Percentiles rank a stretch among this genome's conserved stretches.
These are phyloP conservation scores for Tephrocybe sp. DNA, from an alignment of 768 basidiomycete species.

Conservation along the genomic window DNA sequence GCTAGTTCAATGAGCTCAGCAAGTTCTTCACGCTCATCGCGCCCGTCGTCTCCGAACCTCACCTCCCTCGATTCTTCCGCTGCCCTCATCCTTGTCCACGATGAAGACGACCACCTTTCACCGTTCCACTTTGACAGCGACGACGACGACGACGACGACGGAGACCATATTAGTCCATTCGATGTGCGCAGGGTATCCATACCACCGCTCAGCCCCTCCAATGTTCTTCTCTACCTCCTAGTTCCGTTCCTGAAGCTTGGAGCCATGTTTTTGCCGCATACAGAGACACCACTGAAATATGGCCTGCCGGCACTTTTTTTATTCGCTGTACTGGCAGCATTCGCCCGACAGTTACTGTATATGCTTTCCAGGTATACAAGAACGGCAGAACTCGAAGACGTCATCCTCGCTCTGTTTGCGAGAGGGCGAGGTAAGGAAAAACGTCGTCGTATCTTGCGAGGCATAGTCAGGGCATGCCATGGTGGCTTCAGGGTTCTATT, in stretches of 20 bases:
- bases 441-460: conserved; percentile 40
- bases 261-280: conserved; percentile 57
- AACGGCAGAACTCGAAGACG: conserved; percentile 62
- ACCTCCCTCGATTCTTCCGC: conserved; percentile 40
- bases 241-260: conserved; percentile 70
- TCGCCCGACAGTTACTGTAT: conserved; percentile 71
- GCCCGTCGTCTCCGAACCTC: conserved; percentile 20
- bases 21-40: conserved; percentile 24
- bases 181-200: conserved; percentile 38
- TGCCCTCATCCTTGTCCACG: conserved; percentile 62
- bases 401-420: conserved; percentile 60
- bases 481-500: conserved; percentile 47
- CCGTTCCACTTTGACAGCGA: conserved; percentile 38
- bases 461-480: conserved; percentile 39
- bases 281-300: conserved; percentile 43
- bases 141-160: conserved; percentile 38
- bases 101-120: conserved; percentile 40
- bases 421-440: conserved; percentile 51
- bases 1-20: conserved; percentile 19
- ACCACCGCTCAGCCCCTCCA: conserved; percentile 53
- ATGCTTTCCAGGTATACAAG: conserved; percentile 72
- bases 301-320: conserved; percentile 47
- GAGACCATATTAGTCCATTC: conserved; percentile 42
- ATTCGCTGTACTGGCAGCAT: conserved; percentile 56
- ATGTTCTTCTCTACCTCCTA: conserved; percentile 68